Evolutionary conservation across 2,329 filamentous ascomycete genomes (phyloP), one percentile per base, ranked within the genome.

Genomic region (Cordyceps javanica): DNA sequence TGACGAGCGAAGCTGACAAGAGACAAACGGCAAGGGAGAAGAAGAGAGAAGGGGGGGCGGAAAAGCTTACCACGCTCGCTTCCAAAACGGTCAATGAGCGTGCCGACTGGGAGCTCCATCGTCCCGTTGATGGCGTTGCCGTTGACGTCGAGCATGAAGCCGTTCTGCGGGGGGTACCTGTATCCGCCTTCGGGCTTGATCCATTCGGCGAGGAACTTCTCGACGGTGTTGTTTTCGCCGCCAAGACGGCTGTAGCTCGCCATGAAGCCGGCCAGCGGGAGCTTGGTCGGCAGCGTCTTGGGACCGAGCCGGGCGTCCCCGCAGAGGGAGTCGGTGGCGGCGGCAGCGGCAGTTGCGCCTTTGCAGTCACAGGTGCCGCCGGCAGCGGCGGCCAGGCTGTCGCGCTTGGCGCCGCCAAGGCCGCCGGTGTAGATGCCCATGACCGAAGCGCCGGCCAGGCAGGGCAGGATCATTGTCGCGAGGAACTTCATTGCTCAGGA

Each of bases 81-180:
- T 1, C 78, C 78, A 50, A 81, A 81, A 1, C 77, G 70, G 63
- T 81, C 77, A 2, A 81, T 60, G 25, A 77, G 67, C n/a, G 71
- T 69, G 13, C 76, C 77, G 0, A 65, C 65, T 2, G 61, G 59
- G 0, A 81, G 64, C 0, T 72, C 72, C 59, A 75, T 67, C 23
- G 70, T 75, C 5, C 73, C 75, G 21, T 70, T 65, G 41, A 80
- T 77, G 3, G 73, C 67, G 0, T 65, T 60, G 0, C 69, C 68
- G 0, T 63, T 51, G 5, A 65, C 66, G 60, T 73, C 68, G 3
- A 75, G 57, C 21, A 71, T 63, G 56, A 77, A 81, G 5, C 78
- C 77, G 42, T 73, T 67, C 5, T 69, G 59, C 0, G 68, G 66
- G 0, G 77, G 79, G 59, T 77, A 80, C 11, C 56, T 60, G 55